Evolutionary conservation across 371 early-diverging fungal genomes (phyloP), one percentile per base, ranked within the genome.

Genomic region (Apophysomyces variabilis): DNA sequence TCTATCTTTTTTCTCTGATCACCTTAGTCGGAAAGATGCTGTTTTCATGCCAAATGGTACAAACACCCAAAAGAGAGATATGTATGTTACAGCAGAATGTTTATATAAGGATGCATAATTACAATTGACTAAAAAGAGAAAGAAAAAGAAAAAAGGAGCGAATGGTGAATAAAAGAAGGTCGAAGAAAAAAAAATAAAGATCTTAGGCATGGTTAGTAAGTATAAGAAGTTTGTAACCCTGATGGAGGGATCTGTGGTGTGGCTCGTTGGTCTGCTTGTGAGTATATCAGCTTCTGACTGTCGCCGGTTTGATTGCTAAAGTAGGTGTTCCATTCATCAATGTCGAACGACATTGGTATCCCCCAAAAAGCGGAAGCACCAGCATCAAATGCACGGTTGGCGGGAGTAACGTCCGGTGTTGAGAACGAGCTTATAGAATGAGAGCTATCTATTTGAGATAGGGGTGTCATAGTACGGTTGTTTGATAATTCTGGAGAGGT

Each of bases 241-340:
- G 54, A 21, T 21, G n/a, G 54, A 21, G 54, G 54, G 21, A 50
- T 5, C 21, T 50, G 54, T 3, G 35, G 11, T 50, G 54, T 7
- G 35, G 9, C 21, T 50, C 54, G n/a, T 11, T 50, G 54, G 9
- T 21, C 54, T 21, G n/a, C 7, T 21, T 50, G 54, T 6, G 54
- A 50, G 21, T 18, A 50, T 16, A 50, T 50, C 8, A 50, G 21
- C 21, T 50, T 50, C 54, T 50, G 54, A 32, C 12, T 35, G 26
- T 37, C 32, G 46, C 66, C 50, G 7, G 54, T 50, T 65, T 70
- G 70, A 43, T 63, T 66, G 38, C 61, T 58, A 38, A 72, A 63
- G 44, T 72, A 72, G 7, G 46, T 66, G 21, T 68, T 66, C 72
- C 72, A 72, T 43, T 72, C 72, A n/a, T 72, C 68, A 18, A 68